These are phyloP conservation scores for Neofusicoccum cordaticola DNA, from an alignment of 2,329 filamentous ascomycete species.

Conservation along the genomic window DNA sequence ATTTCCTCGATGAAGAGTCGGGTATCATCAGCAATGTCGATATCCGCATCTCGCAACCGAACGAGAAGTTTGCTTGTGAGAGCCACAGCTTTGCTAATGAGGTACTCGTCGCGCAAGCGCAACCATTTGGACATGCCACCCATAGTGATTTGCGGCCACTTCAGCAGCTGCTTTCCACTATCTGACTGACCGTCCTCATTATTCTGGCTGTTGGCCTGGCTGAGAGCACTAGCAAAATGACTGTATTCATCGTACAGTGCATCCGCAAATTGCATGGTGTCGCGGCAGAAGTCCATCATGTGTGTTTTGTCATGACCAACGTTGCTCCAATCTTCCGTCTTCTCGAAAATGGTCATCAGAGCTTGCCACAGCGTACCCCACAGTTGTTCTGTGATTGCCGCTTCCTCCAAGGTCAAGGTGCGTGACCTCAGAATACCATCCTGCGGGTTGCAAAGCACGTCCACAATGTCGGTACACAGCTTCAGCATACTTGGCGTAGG, in stretches of 20 bases:
- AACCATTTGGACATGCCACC: slow-evolving; percentile 80
- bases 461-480: slow-evolving; percentile 60
- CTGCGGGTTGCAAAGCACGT: slow-evolving; percentile 63
- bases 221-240: slow-evolving; percentile 71
- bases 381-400: slow-evolving; percentile 67
- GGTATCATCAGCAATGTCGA: slow-evolving; percentile 64
- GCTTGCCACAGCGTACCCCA: slow-evolving; percentile 85
- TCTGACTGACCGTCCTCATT: slow-evolving; percentile 25
- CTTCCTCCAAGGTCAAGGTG: slow-evolving; percentile 59
- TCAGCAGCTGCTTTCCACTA: slow-evolving; percentile 56
- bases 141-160: slow-evolving; percentile 63
- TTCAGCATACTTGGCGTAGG: slow-evolving; percentile 60
- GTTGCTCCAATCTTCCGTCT: slow-evolving; percentile 79
- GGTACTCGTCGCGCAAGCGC: slow-evolving; percentile 80
- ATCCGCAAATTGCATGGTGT: slow-evolving; percentile 92
- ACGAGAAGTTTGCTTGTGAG: slow-evolving; percentile 81
- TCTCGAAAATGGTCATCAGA: slow-evolving; percentile 75
- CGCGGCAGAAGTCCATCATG: slow-evolving; percentile 91
- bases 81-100: slow-evolving; percentile 77
- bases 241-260: slow-evolving; percentile 80
- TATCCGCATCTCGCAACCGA: slow-evolving; percentile 72
- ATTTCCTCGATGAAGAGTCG: slow-evolving; percentile 64
- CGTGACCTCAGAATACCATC: slow-evolving; percentile 60
- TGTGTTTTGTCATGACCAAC: slow-evolving; percentile 67
- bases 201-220: slow-evolving; percentile 39